These are phyloP conservation scores for Suillus plorans DNA, from an alignment of 768 basidiomycete genomes.

Conservation along the genomic window DNA sequence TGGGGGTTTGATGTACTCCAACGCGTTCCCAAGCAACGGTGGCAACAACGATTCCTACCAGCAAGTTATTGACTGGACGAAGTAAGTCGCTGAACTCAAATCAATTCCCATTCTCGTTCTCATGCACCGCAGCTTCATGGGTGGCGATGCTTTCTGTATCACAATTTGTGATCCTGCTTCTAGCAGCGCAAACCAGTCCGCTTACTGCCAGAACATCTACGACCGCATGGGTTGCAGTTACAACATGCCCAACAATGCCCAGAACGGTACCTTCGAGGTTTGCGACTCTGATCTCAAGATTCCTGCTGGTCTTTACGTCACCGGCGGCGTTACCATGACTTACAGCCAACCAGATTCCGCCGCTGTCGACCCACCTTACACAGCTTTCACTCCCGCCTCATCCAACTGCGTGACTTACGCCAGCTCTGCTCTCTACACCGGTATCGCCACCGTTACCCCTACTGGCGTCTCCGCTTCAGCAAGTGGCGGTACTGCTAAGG, in stretches of 20 bases:
- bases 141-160: conserved; percentile 60
- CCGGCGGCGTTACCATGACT: conserved; percentile 40
- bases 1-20: conserved; percentile 70
- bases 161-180: conserved; percentile 66
- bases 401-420: conserved; percentile 43
- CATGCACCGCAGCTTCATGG: conserved; percentile 61
- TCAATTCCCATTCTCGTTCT: not conserved
- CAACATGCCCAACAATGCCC: conserved; percentile 68
- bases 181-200: conserved; percentile 36
- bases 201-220: conserved; percentile 68
- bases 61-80: conserved; percentile 69
- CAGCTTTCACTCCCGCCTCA: conserved; percentile 38
- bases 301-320: conserved; percentile 53
- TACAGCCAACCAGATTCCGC: conserved; percentile 42
- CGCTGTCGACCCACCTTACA: conserved; percentile 39
- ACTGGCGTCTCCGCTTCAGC: not conserved
- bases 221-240: conserved; percentile 72
- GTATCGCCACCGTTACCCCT: conserved; percentile 15
- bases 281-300: conserved; percentile 68
- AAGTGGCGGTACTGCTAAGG: not conserved
- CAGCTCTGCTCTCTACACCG: conserved; percentile 37
- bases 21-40: conserved; percentile 42
- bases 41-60: conserved; percentile 39
- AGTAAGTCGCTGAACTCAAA: conserved; percentile 35
- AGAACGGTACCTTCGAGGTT: conserved; percentile 57